Conservation (phyloP, 2,329 filamentous ascomycete genomes). For the Dryadomyces quercus-mongolicae region DNA sequence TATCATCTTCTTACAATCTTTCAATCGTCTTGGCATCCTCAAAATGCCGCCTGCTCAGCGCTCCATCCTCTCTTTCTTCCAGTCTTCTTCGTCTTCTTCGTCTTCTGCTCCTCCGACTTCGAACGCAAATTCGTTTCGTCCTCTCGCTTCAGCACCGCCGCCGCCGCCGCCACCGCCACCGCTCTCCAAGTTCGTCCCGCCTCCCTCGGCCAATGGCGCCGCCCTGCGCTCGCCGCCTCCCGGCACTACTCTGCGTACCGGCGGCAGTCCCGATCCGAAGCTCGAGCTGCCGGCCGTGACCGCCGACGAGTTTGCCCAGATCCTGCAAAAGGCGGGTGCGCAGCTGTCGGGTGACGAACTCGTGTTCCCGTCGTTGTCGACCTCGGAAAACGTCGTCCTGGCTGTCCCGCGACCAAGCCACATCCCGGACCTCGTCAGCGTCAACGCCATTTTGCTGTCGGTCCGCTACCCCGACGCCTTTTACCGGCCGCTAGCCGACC, state of each 20-base stretch:
- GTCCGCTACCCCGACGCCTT: conserved; percentile 53
- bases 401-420: conserved; percentile 27
- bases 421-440: conserved; percentile 46
- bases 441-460: conserved; percentile 52
- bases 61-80: conserved; percentile 54
- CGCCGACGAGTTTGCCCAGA: conserved; percentile 10
- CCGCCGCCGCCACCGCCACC: conserved; percentile 7
- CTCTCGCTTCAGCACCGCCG: conserved; percentile 8
- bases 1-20: neutral
- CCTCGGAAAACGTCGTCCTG: conserved; percentile 3
- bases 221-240: neutral
- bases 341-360: neutral
- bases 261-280: conserved; percentile 5
- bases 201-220: neutral
- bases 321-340: conserved; percentile 8
- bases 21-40: neutral
- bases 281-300: conserved; percentile 8
- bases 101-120: conserved; percentile 20
- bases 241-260: neutral
- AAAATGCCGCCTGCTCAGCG: conserved; percentile 19
- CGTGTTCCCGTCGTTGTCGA: conserved; percentile 10
- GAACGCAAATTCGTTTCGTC: conserved; percentile 10
- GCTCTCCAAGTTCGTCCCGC: conserved; percentile 7
- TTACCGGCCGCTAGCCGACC: conserved; percentile 42
- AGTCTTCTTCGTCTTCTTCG: conserved; percentile 25